phyloP scores from a whole-genome alignment of 148 eudicot species.

The Euryodendron excelsum region DNA sequence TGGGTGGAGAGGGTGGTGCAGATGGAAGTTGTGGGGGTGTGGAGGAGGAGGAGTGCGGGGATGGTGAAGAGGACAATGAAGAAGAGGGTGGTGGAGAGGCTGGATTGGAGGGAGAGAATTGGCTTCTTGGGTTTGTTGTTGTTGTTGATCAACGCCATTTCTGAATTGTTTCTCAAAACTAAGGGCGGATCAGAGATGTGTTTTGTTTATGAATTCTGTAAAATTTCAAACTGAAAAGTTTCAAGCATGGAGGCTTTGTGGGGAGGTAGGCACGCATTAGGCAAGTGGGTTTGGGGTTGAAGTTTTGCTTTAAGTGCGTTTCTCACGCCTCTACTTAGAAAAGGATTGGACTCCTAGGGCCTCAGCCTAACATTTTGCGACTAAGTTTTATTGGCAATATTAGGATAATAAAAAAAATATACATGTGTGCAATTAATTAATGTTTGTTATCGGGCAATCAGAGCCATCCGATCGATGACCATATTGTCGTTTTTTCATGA shows the following conservation, averaged over 20 bases:
- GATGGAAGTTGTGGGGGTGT: constrained; percentile 36
- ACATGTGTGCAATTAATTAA: background rate
- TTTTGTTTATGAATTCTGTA: constrained; percentile 3
- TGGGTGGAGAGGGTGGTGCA: constrained; percentile 23
- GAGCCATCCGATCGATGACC: too few species aligned
- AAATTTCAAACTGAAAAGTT: constrained; percentile 20
- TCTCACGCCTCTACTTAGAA: constrained; percentile 29
- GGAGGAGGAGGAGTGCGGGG: constrained; percentile 63
- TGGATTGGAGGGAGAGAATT: constrained; percentile 32
- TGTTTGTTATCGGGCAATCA: background rate
- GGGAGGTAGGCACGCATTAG: constrained; percentile 46
- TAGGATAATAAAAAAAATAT: background rate
- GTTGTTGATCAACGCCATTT: constrained; percentile 44
- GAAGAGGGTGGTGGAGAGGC: constrained; percentile 58
- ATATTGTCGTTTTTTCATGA: too few species aligned
- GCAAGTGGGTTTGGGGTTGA: constrained; percentile 28
- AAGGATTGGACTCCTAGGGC: background rate
- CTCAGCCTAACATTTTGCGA: constrained; percentile 23
- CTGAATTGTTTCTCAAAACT: constrained; percentile 9
- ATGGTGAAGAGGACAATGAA: constrained; percentile 59
- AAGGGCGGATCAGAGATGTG: constrained; percentile 13
- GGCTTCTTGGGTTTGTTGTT: constrained; percentile 46
- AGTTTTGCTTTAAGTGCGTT: constrained; percentile 29
- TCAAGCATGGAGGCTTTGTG: constrained; percentile 16
- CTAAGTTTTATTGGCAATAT: constrained; percentile 7